Evolutionary conservation across 768 basidiomycete genomes (phyloP), one percentile per base, ranked within the genome.

Genomic region (Suillus occidentalis): DNA sequence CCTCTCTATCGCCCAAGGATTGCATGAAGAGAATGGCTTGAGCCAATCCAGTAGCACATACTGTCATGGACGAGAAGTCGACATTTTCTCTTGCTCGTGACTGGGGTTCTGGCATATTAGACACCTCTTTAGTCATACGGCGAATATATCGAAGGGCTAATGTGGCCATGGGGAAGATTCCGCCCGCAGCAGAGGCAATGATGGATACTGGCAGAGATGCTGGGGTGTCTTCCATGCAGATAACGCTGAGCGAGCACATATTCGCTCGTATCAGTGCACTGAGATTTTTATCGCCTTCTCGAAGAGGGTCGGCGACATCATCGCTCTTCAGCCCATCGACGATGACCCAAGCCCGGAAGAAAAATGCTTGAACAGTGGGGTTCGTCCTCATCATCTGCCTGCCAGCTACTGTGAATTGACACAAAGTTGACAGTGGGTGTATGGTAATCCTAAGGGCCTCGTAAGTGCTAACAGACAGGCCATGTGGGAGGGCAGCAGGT

Each of bases 141-240:
- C 62, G 62, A n/a, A 63, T 59, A 31, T 63, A 63, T 31, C 56
- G 50, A 14, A 63, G 62, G 25, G 62, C 62, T 56, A 59, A 31
- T 25, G 62, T 40, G n/a, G 56, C 62, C 62, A 63, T 63, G 37
- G 53, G 62, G 28, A 59, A 22, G 5, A 25, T 40, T 61, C 62
- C 62, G 18, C 62, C 62, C 7, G 62, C 52, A 39, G 58, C 58
- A 39, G 50, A 56, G 8, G 56, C 20, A 12, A 63, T 36, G 14
- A 63, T 61, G 7, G 56, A 63, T 36, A 31, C 56, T 39, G 62
- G 39, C n/a, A 40, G 25, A 59, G 50, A 56, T 0, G 42, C 53
- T 2, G 53, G 39, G 13, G 50, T 59, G 37, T 59, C 39, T 40
- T 57, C 58, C 34, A 63, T 40, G 28, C 62, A 63, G 40, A 39